These are phyloP conservation scores for Cyclostephanos invisitatus DNA, from an alignment of 108 stramenopile genomes.

Conservation along the genomic window DNA sequence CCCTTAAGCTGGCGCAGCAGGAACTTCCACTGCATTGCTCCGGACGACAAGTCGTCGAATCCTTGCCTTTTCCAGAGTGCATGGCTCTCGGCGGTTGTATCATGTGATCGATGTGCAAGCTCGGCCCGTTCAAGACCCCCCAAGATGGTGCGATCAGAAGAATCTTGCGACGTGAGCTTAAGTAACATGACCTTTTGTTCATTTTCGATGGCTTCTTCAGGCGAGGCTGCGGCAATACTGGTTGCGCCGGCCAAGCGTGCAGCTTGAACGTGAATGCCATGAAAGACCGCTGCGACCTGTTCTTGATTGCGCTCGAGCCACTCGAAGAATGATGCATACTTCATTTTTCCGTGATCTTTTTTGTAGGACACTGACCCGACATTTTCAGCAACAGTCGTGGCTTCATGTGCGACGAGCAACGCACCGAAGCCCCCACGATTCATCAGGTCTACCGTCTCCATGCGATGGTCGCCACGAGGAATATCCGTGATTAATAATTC, in stretches of 20 bases:
- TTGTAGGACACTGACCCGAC: slow-evolving; percentile 20
- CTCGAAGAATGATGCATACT: slow-evolving; percentile 80
- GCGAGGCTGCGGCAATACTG: slow-evolving; percentile 51
- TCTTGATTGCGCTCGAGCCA: slow-evolving; percentile 74
- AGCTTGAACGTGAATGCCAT: slow-evolving; percentile 60
- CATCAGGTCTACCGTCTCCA: slow-evolving; percentile 81
- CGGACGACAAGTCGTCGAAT: slow-evolving; percentile 87
- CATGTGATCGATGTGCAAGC: slow-evolving; percentile 67
- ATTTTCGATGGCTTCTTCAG: slow-evolving; percentile 77
- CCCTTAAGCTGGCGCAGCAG: slow-evolving; percentile 83
- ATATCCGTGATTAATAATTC: slow-evolving; percentile 75
- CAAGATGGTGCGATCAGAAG: slow-evolving; percentile 75
- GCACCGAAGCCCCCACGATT: slow-evolving; percentile 85
- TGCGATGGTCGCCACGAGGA: slow-evolving; percentile 48
- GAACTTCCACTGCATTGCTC: slow-evolving; percentile 88
- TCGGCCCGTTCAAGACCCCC: slow-evolving; percentile 78
- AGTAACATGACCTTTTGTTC: slow-evolving; percentile 78
- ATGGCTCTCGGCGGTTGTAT: slow-evolving; percentile 79
- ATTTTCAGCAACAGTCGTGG: slow-evolving; percentile 62
- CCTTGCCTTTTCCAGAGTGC: slow-evolving; percentile 88
- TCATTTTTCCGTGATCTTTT: slow-evolving; percentile 35
- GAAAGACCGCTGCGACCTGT: slow-evolving; percentile 71
- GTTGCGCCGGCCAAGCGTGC: slow-evolving; percentile 54
- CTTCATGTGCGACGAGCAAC: slow-evolving; percentile 74
- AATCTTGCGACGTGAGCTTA: slow-evolving; percentile 66